A percentile compares a stretch with the other conserved stretches of the same genome.
phyloP scores from a whole-genome alignment of 331 rosid species.

The Malus hybrid region DNA sequence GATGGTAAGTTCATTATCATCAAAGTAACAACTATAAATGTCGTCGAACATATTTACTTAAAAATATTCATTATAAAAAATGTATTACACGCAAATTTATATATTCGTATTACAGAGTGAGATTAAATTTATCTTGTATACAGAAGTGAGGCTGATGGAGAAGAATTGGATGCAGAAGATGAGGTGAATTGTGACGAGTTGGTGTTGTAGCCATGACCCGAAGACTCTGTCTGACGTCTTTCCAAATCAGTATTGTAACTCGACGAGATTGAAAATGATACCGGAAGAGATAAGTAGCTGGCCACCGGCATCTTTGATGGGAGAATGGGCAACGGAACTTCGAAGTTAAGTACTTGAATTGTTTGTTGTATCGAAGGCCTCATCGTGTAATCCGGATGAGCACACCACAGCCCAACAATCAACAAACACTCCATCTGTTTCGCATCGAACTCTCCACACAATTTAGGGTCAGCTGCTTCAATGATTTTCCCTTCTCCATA shows the following conservation, averaged over 20 bases:
- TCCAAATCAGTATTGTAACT: not conserved
- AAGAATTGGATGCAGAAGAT: not conserved
- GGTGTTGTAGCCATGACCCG: not conserved
- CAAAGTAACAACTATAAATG: too few relatives aligned
- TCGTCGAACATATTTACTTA: not conserved
- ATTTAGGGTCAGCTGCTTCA: not conserved
- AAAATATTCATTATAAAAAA: not conserved
- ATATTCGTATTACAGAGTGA: not conserved
- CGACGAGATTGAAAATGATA: not conserved
- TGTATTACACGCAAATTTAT: not conserved
- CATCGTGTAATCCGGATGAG: slow-evolving; percentile 8
- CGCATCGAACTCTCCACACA: not conserved
- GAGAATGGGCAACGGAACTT: slow-evolving; percentile 11
- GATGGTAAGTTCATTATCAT: too few relatives aligned
- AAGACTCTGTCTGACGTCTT: not conserved
- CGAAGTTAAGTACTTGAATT: not conserved
- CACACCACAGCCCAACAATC: slow-evolving; percentile 15
- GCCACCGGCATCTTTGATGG: slow-evolving; percentile 6
- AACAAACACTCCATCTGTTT: not conserved
- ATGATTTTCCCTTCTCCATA: not conserved
- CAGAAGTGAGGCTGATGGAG: not conserved
- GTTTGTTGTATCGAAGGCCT: slow-evolving; percentile 11
- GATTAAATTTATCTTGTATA: not conserved
- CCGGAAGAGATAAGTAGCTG: not conserved
- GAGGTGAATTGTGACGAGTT: not conserved